Base-by-base conservation (phyloP, 2,329 filamentous ascomycete genomes). In the Paracamarosporium sp. region DNA sequence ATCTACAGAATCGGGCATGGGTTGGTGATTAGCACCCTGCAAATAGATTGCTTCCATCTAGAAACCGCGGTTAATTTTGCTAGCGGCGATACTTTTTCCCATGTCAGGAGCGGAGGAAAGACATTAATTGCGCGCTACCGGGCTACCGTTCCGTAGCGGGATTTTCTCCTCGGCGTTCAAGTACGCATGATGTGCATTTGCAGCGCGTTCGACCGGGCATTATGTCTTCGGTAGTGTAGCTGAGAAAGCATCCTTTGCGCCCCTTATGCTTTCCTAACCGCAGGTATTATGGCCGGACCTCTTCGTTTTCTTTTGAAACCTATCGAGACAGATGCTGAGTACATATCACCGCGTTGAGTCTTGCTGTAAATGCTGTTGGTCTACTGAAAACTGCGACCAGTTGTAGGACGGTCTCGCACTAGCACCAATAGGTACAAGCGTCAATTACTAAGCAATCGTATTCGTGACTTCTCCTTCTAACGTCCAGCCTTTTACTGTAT, bases 41-140 rank as follows among this genome's bases (percentile, higher is more conserved):
- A 20, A n/a, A 48, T 48, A 48, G 22, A 48, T 48, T 48, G 12
- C 12, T 36, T 48, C 45, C 20, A 36, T 36, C 45, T 31, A 36
- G 20, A 36, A 31, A n/a, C 30, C 30, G 45, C 30, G 45, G 45
- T 17, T 48, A 48, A 48, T 48, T 15, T n/a, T 36, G 20, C 31
- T 48, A 48, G 45, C 45, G 45, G 45, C n/a, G 45, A 25, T 17
- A 35, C 13, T 12, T n/a, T n/a, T 35, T 30, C 30, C 30, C 45
- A 24, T 22, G 30, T 48, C 30, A n/a, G 5, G 22, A 35, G 17
- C 31, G 45, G 20, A 48, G 45, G 20, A 36, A 24, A 36, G 7
- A 36, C 20, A 24, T 36, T 7, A 9, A 48, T 25, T n/a, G 28
- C 45, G 45, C 45, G 20, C 31, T 31, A 31, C 20, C 45, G 45